Conservation (phyloP, 2,329 filamentous ascomycete species). For the Mariannaea sp. region DNA sequence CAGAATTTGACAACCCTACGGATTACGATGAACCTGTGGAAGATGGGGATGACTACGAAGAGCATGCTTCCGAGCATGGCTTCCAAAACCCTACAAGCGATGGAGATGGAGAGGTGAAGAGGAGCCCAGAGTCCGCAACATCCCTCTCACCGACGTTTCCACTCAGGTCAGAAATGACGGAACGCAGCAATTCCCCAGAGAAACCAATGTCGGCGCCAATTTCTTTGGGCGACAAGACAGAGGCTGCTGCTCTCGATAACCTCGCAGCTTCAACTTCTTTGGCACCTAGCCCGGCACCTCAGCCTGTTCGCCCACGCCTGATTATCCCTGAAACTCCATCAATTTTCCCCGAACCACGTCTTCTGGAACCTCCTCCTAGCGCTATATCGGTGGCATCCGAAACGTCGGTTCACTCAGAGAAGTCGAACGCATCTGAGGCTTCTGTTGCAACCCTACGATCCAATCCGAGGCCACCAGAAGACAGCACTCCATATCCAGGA, state of each 20-base stretch:
- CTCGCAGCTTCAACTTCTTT: conserved; percentile 40
- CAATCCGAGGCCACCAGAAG: conserved; percentile 38
- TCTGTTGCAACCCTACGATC: conserved; percentile 33
- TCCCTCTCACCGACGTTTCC: neutral
- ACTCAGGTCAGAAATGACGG: neutral
- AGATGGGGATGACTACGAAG: neutral
- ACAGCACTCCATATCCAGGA: conserved; percentile 40
- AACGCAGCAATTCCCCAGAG: neutral
- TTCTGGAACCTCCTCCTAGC: conserved; percentile 16
- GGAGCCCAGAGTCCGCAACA: neutral
- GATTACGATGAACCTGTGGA: neutral
- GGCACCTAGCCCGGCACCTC: conserved; percentile 42
- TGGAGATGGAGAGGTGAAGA: neutral
- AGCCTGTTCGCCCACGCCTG: conserved; percentile 36
- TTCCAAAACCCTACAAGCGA: neutral
- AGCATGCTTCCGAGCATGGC: neutral
- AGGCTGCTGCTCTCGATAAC: conserved; percentile 1
- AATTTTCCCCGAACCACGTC: conserved; percentile 12
- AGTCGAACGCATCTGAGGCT: conserved; percentile 30
- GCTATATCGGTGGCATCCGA: conserved; percentile 30
- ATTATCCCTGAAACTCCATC: conserved; percentile 29
- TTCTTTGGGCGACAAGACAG: neutral
- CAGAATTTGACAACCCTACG: neutral
- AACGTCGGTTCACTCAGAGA: conserved; percentile 28
- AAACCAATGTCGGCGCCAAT: neutral